Percentiles rank a stretch among this genome's conserved stretches.
phyloP scores from a whole-genome alignment of 768 basidiomycete species.

The Atractiella rhizophila region DNA sequence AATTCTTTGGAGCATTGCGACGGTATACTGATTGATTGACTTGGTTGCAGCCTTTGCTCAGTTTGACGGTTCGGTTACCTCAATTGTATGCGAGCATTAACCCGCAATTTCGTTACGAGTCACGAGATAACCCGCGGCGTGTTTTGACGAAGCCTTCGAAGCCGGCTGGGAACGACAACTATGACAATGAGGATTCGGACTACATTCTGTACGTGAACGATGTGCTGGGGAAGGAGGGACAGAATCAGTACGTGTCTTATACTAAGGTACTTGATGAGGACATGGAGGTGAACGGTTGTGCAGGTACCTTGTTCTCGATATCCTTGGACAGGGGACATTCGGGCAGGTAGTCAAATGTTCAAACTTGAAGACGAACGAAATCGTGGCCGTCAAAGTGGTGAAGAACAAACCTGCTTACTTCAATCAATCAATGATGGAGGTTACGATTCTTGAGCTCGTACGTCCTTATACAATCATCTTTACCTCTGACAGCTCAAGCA shows the following conservation, averaged over 20 bases:
- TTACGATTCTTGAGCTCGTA: conserved; percentile 85
- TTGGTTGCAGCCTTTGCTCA: conserved; percentile 37
- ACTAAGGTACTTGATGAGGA: not conserved
- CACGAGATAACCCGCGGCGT: conserved; percentile 73
- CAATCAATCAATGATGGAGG: conserved; percentile 99
- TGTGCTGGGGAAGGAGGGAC: conserved; percentile 77
- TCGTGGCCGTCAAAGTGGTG: conserved; percentile 95
- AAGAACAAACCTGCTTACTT: conserved; percentile 99
- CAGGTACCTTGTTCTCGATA: conserved; percentile 90
- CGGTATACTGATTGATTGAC: too few relatives aligned
- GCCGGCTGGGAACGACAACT: conserved; percentile 81
- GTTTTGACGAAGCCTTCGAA: conserved; percentile 96
- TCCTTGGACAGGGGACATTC: conserved; percentile 94
- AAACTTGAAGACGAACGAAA: conserved; percentile 96
- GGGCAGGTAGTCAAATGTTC: conserved; percentile 99
- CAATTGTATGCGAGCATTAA: conserved; percentile 89
- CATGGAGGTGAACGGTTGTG: not conserved
- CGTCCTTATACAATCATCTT: conserved; percentile 19
- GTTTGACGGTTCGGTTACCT: conserved; percentile 59
- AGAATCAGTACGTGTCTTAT: conserved; percentile 37
- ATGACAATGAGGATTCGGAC: conserved; percentile 96
- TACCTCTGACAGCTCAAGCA: not conserved
- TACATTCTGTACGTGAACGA: conserved; percentile 99
- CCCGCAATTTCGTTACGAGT: conserved; percentile 81
- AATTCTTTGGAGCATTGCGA: too few relatives aligned